Base-by-base conservation (phyloP, 495 filamentous ascomycete species). In the Glonium stellatum region DNA sequence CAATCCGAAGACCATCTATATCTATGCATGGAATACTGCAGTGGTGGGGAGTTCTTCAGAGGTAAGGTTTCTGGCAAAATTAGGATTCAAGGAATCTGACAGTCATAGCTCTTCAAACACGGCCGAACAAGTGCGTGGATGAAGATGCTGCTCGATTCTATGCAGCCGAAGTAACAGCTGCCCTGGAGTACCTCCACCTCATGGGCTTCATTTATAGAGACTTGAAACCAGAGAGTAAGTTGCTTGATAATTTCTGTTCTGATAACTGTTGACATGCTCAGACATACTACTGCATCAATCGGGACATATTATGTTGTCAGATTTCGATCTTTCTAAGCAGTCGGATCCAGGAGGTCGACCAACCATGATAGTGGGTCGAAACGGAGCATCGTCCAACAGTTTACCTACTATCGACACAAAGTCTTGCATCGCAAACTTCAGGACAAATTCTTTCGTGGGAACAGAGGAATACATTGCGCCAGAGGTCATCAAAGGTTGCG, bases 191-290 rank as follows among this genome's bases (percentile, higher is more conserved):
- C 70, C 83, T 98, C 31, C 93, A 98, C 76, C 79, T 98, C 53
- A 98, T 98, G 93, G 93, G 93, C 19, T 98, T 98, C 76, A 98
- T 98, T 58, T 98, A 98, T 75, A 85, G 93, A 61, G 93, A 98
- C 75, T 71, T 98, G 62, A 98, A 98, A 74, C 93, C 93, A 67
- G 93, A 98, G 75, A 98, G 92, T 95, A 82, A 54, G 87, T 78
- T 41, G n/a, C 46, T 39, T 53, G 34, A 15, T 52, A 35, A 12
- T 46, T 55, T 55, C 1, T 37, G 13, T 36, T n/a, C 23, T 15
- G 23, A 12, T 57, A 48, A 37, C 58, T 56, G 62, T 69, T 75
- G 44, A 73, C 18, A 23, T 21, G 11, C 37, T 15, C 61, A 97
- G 92, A 98, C 67, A 98, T 98, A 69, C 84, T 98, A 8, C 84